Evolutionary conservation across 495 filamentous ascomycete species (phyloP).

Genomic region (Tetracladium marchalianum): DNA sequence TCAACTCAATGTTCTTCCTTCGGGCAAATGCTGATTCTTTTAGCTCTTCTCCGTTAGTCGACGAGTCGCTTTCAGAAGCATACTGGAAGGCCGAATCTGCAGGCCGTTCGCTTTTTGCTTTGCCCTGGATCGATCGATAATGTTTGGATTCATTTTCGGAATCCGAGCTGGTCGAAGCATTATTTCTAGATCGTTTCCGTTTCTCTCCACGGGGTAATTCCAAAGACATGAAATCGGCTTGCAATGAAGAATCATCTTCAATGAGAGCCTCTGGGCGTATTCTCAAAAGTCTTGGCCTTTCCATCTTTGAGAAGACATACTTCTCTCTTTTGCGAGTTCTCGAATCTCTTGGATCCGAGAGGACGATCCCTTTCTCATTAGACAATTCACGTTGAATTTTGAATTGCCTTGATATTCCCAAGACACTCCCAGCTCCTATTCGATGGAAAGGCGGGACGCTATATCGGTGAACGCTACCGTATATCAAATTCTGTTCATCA

Average conservation of each 20-base stretch:
- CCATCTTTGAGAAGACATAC: constrained; percentile 26
- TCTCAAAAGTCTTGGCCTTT: constrained; percentile 25
- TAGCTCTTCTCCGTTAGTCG: constrained; percentile 24
- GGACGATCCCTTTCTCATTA: constrained; percentile 35
- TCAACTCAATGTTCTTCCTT: constrained; percentile 46
- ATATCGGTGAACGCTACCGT: constrained; percentile 53
- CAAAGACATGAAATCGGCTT: constrained; percentile 37
- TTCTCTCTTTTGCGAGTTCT: constrained; percentile 20
- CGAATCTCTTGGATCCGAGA: constrained; percentile 22
- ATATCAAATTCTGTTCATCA: constrained; percentile 49
- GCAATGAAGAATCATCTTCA: constrained; percentile 20
- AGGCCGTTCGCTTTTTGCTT: constrained; percentile 36
- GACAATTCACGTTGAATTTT: constrained; percentile 43
- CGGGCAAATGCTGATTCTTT: constrained; percentile 29
- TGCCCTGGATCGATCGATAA: constrained; percentile 64
- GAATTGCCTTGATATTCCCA: constrained; percentile 38
- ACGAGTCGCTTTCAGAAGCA: constrained; percentile 36
- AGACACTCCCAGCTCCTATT: constrained; percentile 44
- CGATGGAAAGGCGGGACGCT: constrained; percentile 49
- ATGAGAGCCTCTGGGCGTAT: constrained; percentile 21
- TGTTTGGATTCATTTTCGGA: constrained; percentile 42
- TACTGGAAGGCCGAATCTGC: constrained; percentile 44
- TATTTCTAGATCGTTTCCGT: constrained; percentile 19
- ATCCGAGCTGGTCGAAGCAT: constrained; percentile 22
- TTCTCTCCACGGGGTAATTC: constrained; percentile 2